Evolutionary conservation across 192 early-diverging fungal species (phyloP).

Genomic region (Coemansia sp.): DNA sequence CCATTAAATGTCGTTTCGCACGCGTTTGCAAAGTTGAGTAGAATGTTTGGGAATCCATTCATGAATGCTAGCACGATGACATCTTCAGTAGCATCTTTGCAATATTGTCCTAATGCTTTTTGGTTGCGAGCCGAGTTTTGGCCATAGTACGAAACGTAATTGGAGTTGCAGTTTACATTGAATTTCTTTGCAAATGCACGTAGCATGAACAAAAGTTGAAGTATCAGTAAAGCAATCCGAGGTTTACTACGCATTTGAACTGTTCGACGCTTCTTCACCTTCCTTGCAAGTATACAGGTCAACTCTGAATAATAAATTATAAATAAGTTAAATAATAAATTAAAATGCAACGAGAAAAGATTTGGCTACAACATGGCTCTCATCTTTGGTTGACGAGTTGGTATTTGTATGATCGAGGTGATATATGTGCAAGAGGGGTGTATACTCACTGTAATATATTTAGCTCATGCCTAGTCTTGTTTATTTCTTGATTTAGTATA

Average conservation of each 20-base stretch:
- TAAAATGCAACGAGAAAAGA: not conserved
- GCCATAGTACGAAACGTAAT: constrained; percentile 53
- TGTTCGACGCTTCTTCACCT: not conserved
- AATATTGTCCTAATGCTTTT: constrained; percentile 57
- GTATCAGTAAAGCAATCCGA: not conserved
- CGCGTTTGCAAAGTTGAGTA: constrained; percentile 65
- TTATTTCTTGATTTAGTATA: not conserved
- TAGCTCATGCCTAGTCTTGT: not conserved
- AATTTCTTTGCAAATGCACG: constrained; percentile 20
- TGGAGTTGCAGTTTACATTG: constrained; percentile 46
- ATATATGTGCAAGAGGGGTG: not conserved
- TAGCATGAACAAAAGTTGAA: not conserved
- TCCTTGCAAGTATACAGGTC: not conserved
- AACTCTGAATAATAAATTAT: constrained; percentile 1
- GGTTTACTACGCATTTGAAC: not conserved
- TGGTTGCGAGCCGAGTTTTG: constrained; percentile 57
- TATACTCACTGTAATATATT: not conserved
- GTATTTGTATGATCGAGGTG: not conserved
- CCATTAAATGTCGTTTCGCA: constrained; percentile 63
- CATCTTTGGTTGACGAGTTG: not conserved
- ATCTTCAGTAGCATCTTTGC: constrained; percentile 63
- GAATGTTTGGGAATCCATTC: constrained; percentile 58
- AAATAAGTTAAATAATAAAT: constrained; percentile 8
- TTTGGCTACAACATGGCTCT: not conserved
- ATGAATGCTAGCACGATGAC: constrained; percentile 67